Evolutionary conservation across 306 rosid genomes (phyloP), one percentile per base, ranked within the genome.

Genomic region (Medicago ruthenica): DNA sequence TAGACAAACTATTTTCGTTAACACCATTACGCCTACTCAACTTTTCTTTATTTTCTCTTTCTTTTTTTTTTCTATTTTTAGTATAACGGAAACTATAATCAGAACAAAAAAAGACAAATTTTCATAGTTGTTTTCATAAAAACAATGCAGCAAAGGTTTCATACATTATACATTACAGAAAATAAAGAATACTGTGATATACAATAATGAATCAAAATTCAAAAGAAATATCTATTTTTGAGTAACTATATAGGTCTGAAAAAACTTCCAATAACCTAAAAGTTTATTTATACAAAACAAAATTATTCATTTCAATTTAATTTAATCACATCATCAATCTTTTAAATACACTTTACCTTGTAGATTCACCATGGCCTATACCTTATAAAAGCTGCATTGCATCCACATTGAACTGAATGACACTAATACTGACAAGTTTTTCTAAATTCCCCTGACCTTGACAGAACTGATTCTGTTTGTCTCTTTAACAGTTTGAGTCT

Each of bases 361-460:
- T 50, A 65, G 45, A 71, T 20, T 20, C 66, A 36, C 65, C 55
- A 2, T 22, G 1, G 16, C 17, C 4, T 57, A 15, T 22, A 60
- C 15, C 41, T n/a, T 27, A 76, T 48, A 64, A 31, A 62, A 61
- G 8, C 67, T 61, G 64, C 68, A 37, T 44, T 27, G 71, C 71
- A 74, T 80, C 67, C 74, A 58, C 65, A 60, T 76, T 62, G 70
- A 76, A 44, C 39, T 40, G 24, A 61, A 69, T 41, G 63, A 69
- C 16, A 39, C 16, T 1, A 27, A 70, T 55, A 58, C 37, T 68
- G 45, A 77, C 55, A 58, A 69, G 75, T 48, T 76, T 78, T 71
- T 62, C 78, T 83, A 86, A 71, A 41, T 57, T 78, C 80, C 84
- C 58, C 83, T 66, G 69, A 80, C 77, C 73, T 83, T 86, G 78